A percentile compares a stretch with the other conserved stretches of the same genome.
These are phyloP conservation scores for Neocatenulostroma microsporum DNA, from an alignment of 2,329 filamentous ascomycete species.

Conservation along the genomic window DNA sequence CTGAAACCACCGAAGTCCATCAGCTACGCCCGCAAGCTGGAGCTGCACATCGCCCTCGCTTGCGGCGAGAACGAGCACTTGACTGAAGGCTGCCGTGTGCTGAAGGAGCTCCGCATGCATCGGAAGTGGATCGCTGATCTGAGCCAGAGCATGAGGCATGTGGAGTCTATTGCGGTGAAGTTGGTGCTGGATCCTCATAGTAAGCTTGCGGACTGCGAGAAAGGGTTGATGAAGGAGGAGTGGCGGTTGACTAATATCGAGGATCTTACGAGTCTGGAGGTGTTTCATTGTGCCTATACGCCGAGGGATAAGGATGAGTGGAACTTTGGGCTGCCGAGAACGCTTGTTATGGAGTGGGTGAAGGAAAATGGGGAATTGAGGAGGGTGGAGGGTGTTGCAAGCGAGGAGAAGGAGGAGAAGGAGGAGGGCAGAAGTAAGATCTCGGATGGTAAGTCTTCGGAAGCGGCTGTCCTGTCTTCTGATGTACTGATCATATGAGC, in stretches of 20 bases:
- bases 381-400: no score
- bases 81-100: slow-evolving; percentile 4
- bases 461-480: no score
- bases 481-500: no score
- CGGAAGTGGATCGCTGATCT: slow-evolving; percentile 10
- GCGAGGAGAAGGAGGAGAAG: not conserved
- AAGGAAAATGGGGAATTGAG: slow-evolving; percentile 1
- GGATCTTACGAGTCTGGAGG: slow-evolving; percentile 3
- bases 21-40: slow-evolving; percentile 5
- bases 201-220: slow-evolving; percentile 5
- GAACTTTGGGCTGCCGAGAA: slow-evolving; percentile 8
- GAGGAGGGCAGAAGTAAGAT: not conserved
- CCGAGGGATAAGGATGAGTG: slow-evolving; percentile 3
- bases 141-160: slow-evolving; percentile 5
- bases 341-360: slow-evolving; percentile 5
- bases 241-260: slow-evolving; percentile 6
- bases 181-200: slow-evolving; percentile 9
- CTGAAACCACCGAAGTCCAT: slow-evolving; percentile 5
- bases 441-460: no score
- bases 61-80: slow-evolving; percentile 7
- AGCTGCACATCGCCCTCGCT: slow-evolving; percentile 8
- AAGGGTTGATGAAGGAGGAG: slow-evolving; percentile 5
- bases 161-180: slow-evolving; percentile 5
- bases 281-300: slow-evolving; percentile 8
- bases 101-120: slow-evolving; percentile 11